Percentiles rank a stretch among this genome's conserved stretches.
Evolutionary conservation across 306 rosid genomes (phyloP).

Genomic region (Pterocarpus macrocarpus): DNA sequence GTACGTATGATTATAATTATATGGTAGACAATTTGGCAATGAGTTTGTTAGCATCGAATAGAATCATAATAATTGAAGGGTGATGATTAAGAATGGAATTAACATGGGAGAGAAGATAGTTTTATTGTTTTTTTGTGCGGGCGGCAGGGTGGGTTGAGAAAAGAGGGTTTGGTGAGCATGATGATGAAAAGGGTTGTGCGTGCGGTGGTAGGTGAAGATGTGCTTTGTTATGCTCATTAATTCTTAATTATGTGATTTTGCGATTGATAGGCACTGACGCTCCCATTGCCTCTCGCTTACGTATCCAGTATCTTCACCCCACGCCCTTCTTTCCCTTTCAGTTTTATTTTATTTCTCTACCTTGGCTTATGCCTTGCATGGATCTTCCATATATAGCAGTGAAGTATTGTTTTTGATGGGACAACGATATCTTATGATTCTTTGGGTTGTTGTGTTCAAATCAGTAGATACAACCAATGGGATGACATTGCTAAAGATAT

Average conservation of each 20-base stretch:
- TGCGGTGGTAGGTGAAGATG: conserved; percentile 61
- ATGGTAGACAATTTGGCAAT: neutral
- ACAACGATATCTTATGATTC: neutral
- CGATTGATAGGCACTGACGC: conserved; percentile 41
- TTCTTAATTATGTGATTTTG: neutral
- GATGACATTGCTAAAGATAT: neutral
- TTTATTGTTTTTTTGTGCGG: neutral
- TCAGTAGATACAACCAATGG: neutral
- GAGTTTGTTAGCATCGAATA: neutral
- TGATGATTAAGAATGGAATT: neutral
- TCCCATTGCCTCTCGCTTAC: conserved; percentile 42
- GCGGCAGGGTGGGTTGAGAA: conserved; percentile 36
- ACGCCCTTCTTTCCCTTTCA: neutral
- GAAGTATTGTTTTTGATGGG: conserved; percentile 1
- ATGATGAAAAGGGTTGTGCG: conserved; percentile 35
- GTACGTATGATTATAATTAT: neutral
- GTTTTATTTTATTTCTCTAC: neutral
- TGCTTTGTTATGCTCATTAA: conserved; percentile 32
- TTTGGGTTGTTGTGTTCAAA: neutral
- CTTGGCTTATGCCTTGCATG: neutral
- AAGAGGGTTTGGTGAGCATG: conserved; percentile 63
- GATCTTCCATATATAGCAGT: conserved; percentile 5
- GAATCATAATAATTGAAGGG: neutral
- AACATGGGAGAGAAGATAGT: neutral
- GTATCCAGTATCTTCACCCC: neutral